phyloP scores from a whole-genome alignment of 2,329 filamentous ascomycete species.

The Incumbomyces delicatus region DNA sequence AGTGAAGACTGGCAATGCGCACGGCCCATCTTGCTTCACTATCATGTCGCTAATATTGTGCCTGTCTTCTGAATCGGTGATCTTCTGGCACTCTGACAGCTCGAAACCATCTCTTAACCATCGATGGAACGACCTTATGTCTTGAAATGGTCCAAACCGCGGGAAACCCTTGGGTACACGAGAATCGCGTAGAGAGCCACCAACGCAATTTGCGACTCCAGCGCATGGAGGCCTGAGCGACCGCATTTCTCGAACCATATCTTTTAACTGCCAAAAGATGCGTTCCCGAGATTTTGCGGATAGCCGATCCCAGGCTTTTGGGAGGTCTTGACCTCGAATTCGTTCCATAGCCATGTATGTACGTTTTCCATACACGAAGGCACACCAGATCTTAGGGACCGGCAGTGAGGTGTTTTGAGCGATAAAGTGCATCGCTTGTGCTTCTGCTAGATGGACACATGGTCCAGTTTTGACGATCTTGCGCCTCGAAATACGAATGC shows the following conservation, averaged over 20 bases:
- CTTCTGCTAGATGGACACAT: slow-evolving; percentile 29
- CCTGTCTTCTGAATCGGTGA: slow-evolving; percentile 17
- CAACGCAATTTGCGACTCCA: slow-evolving; percentile 13
- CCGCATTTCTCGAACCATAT: slow-evolving; percentile 14
- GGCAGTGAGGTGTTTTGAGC: slow-evolving; percentile 33
- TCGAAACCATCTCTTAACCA: slow-evolving; percentile 22
- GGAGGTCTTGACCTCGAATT: slow-evolving; percentile 25
- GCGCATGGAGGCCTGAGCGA: slow-evolving; percentile 6
- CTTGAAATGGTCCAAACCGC: slow-evolving; percentile 27
- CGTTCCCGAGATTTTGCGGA: slow-evolving; percentile 8
- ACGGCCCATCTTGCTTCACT: slow-evolving; percentile 27
- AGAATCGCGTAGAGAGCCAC: slow-evolving; percentile 22
- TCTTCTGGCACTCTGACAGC: slow-evolving; percentile 14
- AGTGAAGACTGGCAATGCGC: slow-evolving; percentile 31
- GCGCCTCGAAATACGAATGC: slow-evolving; percentile 22
- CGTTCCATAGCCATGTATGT: slow-evolving; percentile 41
- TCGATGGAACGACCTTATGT: slow-evolving; percentile 26
- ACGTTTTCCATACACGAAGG: slow-evolving; percentile 31
- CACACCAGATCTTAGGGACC: slow-evolving; percentile 36
- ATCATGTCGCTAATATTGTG: slow-evolving; percentile 27
- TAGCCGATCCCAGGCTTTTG: slow-evolving; percentile 13
- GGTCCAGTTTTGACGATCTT: slow-evolving; percentile 27
- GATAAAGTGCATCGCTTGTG: slow-evolving; percentile 33
- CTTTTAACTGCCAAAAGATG: slow-evolving; percentile 13
- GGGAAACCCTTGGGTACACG: slow-evolving; percentile 17